Percentiles rank a stretch among this genome's conserved stretches.
Conservation (phyloP, 768 basidiomycete genomes). For the Hericium alpestre region DNA sequence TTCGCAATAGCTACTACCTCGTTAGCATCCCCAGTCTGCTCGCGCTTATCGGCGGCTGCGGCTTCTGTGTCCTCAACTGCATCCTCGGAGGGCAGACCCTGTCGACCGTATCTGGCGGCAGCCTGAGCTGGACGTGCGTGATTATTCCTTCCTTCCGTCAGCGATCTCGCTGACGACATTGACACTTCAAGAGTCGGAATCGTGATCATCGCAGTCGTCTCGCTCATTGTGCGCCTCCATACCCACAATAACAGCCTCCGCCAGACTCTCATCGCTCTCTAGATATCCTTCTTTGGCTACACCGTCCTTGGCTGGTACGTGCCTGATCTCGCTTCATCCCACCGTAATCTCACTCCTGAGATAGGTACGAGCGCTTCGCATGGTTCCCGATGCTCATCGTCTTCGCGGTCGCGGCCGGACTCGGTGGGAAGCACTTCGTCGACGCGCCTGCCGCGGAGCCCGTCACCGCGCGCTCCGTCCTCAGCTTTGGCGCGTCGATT, state of each 20-base stretch:
- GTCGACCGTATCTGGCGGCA: slow-evolving; percentile 35
- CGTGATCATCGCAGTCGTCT: slow-evolving; percentile 60
- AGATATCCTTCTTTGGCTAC: slow-evolving; percentile 61
- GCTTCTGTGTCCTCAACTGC: slow-evolving; percentile 47
- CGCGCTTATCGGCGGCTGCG: slow-evolving; percentile 40
- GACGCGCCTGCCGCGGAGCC: slow-evolving; percentile 38
- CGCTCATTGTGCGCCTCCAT: slow-evolving; percentile 35
- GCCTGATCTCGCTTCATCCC: neutral
- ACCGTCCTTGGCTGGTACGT: slow-evolving; percentile 47
- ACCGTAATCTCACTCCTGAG: neutral
- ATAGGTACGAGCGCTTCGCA: slow-evolving; percentile 62
- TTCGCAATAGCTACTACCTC: slow-evolving; percentile 40
- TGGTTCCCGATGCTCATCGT: slow-evolving; percentile 75
- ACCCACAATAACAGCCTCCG: neutral
- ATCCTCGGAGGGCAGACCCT: slow-evolving; percentile 57
- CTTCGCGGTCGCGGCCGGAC: slow-evolving; percentile 59
- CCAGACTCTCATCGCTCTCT: neutral
- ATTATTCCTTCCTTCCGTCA: neutral
- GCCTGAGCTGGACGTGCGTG: slow-evolving; percentile 40
- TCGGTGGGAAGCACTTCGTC: slow-evolving; percentile 62
- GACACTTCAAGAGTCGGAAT: slow-evolving; percentile 46
- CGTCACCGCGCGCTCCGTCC: slow-evolving; percentile 40
- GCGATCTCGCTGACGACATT: neutral
- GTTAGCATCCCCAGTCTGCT: slow-evolving; percentile 35
- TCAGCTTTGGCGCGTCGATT: slow-evolving; percentile 59